Conservation (phyloP, 148 eudicot species). For the Rhododendron henanense region DNA sequence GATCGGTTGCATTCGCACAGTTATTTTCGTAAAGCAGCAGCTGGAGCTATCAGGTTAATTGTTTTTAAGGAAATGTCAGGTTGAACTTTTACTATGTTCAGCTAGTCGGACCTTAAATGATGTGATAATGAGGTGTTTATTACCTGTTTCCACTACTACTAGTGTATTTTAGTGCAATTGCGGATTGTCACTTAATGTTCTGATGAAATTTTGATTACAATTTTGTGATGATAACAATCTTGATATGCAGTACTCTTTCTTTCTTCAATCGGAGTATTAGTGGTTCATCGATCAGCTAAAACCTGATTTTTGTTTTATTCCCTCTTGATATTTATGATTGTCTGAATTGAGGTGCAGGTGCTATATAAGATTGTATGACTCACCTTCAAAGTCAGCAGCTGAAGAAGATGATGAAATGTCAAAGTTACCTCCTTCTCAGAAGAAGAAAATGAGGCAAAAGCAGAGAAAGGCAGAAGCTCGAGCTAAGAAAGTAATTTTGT, state of each 20-base stretch:
- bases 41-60: conserved; percentile 44
- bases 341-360: conserved; percentile 52
- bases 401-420: conserved; percentile 95
- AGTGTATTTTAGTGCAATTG: background rate
- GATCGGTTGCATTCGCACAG: conserved; percentile 92
- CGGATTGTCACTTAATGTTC: background rate
- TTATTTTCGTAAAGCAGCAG: conserved; percentile 92
- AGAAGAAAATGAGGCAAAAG: conserved; percentile 94
- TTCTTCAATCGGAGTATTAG: background rate
- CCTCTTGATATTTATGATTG: background rate
- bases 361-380: conserved; percentile 78
- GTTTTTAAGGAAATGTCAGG: background rate
- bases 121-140: background rate
- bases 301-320: background rate
- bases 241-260: background rate
- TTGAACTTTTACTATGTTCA: background rate
- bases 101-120: background rate
- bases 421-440: conserved; percentile 78
- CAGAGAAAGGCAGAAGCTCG: conserved; percentile 97
- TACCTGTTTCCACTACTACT: background rate
- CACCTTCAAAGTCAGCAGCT: conserved; percentile 77
- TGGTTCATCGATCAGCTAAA: background rate
- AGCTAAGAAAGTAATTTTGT: conserved; percentile 74
- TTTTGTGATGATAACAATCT: background rate
- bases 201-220: background rate